Evolutionary conservation across 345 rosid genomes (phyloP).

Genomic region (Acer saccharum): DNA sequence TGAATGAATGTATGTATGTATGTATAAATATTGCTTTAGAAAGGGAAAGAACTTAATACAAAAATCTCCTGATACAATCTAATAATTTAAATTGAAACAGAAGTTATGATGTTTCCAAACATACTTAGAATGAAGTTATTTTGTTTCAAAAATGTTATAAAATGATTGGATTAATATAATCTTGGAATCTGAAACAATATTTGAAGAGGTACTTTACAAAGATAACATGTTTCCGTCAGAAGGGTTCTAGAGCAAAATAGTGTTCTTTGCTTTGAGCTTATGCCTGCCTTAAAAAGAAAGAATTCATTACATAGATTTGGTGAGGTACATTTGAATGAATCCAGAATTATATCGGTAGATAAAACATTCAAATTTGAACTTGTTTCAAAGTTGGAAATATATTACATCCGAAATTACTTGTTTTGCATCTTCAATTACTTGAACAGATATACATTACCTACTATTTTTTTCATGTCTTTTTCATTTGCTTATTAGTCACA

Average conservation of each 20-base stretch:
- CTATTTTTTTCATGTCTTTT: no score
- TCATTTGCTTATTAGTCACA: no score
- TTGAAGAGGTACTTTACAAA: not conserved
- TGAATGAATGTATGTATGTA: not conserved
- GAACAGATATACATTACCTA: not conserved
- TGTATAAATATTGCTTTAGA: not conserved
- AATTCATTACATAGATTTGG: not conserved
- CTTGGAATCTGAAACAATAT: not conserved
- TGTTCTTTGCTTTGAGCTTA: not conserved
- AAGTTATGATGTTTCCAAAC: no score
- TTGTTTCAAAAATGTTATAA: no score
- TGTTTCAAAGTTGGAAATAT: not conserved
- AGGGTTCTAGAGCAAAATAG: not conserved
- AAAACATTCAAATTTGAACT: not conserved
- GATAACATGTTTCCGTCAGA: not conserved
- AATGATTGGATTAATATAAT: not conserved
- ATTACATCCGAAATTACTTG: not conserved
- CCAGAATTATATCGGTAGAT: not conserved
- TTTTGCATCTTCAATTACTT: not conserved
- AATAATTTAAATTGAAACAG: no score
- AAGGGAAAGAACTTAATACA: not conserved
- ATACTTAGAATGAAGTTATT: no score
- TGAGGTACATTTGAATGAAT: not conserved
- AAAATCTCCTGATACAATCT: no score
- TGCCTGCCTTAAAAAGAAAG: not conserved